Evolutionary conservation across 257 asterid genomes (phyloP), one percentile per base, ranked within the genome.

Genomic region (Plectranthus barbatus): DNA sequence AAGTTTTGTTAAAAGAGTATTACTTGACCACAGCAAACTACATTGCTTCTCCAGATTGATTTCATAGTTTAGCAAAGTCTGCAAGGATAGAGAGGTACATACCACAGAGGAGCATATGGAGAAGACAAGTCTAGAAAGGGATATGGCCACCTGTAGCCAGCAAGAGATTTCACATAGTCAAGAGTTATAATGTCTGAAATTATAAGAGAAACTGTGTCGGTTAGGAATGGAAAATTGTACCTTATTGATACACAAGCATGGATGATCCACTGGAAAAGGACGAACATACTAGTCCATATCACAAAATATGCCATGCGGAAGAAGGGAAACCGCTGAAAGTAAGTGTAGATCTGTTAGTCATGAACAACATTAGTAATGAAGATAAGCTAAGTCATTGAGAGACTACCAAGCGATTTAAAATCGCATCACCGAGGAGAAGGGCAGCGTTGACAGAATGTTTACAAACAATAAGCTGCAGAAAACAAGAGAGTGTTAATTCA

Each of bases 241-340:
- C 91, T 64, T 18, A 76, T 41, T 11, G 85, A 74, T 46, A 81
- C 74, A 74, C 76, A 86, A 60, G 83, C 88, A 74, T 91, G 98
- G 52, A 81, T 20, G 65, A 86, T 72, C 98, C 96, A 91, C 72
- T 91, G 98, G 86, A 84, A 86, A 73, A 84, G 8, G 79, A 84
- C 86, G 67, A 72, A 91, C 19, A 64, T 48, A 60, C 80, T 73
- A 8, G 96, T 91, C 85, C 80, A 88, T 37, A 88, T 74, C 49
- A 78, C 69, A 74, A 91, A 88, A 71, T 91, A 91, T 39, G 85
- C 95, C 39, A 91, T 65, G 41, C 98, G 86, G 60, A 88, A 91
- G 86, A 83, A 86, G 47, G 98, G 98, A 64, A 91, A 88, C 20
- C 78, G 75, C 98, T 91, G 95, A 41, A 76, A 71, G 64, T 48